Evolutionary conservation across 306 rosid genomes (phyloP), one percentile per base, ranked within the genome.

Genomic region (Erythrophleum fordii): DNA sequence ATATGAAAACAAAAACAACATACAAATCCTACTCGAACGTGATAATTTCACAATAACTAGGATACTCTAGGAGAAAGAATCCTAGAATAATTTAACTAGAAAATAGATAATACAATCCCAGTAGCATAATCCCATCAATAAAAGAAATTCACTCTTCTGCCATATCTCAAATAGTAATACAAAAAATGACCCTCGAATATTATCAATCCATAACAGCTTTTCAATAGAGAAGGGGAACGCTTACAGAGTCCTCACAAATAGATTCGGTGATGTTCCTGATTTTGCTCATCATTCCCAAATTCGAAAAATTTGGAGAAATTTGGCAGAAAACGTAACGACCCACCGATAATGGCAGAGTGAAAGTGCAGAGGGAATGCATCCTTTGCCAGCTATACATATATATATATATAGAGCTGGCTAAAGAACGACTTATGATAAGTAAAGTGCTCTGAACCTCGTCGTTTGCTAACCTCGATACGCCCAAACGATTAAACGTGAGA

Each of bases 231-330:
- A 16, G 16, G 35, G 11, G 4, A 37, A 23, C 7, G 25, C 83
- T 52, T 46, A 84, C 87, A 14, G 55, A 25, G 3, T 41, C 62
- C 7, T 59, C 9, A 45, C 13, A 7, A 79, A 58, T 41, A 48
- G 68, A 17, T 18, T 71, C 3, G 31, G 39, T 5, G n/a, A 23
- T 48, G 4, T 20, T 51, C 31, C 26, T 44, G 0, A 7, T 61
- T 42, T 34, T 39, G n/a, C 18, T 9, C 69, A 22, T 76, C 18
- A 55, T 23, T 48, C 28, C 44, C 5, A 35, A 61, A 49, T 49
- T 14, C 8, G 23, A 45, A 52, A 80, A 66, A 53, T 4, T 52
- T 2, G 49, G 58, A 59, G 39, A 26, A 69, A 46, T 14, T 65
- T 23, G 77, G 59, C 75, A 18, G 42, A 29, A 73, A 55, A 29